Percentiles rank a stretch among this genome's conserved stretches.
phyloP scores from a whole-genome alignment of 495 filamentous ascomycete species.

The Umbilicaria muhlenbergii region DNA sequence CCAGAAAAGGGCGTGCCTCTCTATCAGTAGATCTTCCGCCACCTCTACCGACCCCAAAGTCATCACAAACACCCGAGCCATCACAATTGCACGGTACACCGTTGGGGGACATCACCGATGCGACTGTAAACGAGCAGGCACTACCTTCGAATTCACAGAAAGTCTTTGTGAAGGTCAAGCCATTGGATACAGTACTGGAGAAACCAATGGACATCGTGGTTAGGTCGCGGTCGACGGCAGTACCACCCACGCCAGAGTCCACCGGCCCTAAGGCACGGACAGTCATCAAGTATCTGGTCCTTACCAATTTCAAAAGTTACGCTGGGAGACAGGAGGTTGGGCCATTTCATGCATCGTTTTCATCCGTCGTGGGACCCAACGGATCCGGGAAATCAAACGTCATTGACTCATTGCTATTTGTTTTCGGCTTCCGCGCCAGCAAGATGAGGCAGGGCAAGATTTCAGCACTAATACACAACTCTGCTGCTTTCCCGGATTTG shows the following conservation, averaged over 20 bases:
- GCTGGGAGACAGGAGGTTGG: slow-evolving; percentile 90
- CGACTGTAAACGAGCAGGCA: slow-evolving; percentile 48
- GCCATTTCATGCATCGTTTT: slow-evolving; percentile 93
- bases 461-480: slow-evolving; percentile 93
- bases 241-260: slow-evolving; percentile 48
- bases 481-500: slow-evolving; percentile 67
- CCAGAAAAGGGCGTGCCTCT: slow-evolving; percentile 36
- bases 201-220: slow-evolving; percentile 90
- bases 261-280: slow-evolving; percentile 65
- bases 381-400: slow-evolving; percentile 98
- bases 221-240: slow-evolving; percentile 60
- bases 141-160: slow-evolving; percentile 23
- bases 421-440: slow-evolving; percentile 95
- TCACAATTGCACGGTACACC: slow-evolving; percentile 42
- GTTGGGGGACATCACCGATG: slow-evolving; percentile 62
- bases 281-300: slow-evolving; percentile 76
- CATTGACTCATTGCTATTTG: slow-evolving; percentile 93
- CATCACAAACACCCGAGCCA: slow-evolving; percentile 37
- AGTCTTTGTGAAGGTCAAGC: slow-evolving; percentile 48
- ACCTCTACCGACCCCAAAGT: slow-evolving; percentile 42
- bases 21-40: slow-evolving; percentile 21
- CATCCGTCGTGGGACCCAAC: slow-evolving; percentile 96
- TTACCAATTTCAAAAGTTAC: slow-evolving; percentile 98
- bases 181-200: slow-evolving; percentile 60
- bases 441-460: slow-evolving; percentile 99